Evolutionary conservation across 2,329 filamentous ascomycete species (phyloP).

Genomic region (Fusarium nematophilum): DNA sequence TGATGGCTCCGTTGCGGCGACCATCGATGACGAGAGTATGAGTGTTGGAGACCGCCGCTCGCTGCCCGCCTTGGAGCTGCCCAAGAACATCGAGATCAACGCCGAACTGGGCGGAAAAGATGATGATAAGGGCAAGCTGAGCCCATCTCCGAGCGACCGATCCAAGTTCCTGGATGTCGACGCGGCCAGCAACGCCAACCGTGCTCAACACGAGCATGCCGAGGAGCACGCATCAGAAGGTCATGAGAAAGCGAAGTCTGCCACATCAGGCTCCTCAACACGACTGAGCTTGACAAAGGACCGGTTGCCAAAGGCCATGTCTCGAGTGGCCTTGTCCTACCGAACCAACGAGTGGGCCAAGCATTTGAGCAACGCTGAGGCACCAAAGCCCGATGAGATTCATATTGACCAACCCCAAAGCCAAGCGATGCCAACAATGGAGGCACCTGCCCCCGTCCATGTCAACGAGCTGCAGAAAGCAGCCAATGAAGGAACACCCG

Average conservation of each 20-base stretch:
- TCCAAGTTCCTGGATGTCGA: constrained; percentile 20
- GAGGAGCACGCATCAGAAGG: constrained; percentile 26
- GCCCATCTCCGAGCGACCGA: constrained; percentile 14
- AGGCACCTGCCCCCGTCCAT: constrained; percentile 71
- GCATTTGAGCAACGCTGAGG: constrained; percentile 82
- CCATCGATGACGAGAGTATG: constrained; percentile 64
- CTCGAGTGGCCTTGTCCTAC: constrained; percentile 82
- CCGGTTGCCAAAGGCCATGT: constrained; percentile 76
- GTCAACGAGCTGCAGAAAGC: constrained; percentile 74
- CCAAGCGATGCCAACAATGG: constrained; percentile 43
- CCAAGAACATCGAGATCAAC: constrained; percentile 53
- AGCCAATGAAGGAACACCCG: constrained; percentile 60
- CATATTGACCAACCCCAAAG: constrained; percentile 55
- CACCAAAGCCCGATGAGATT: constrained; percentile 73
- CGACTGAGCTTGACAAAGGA: constrained; percentile 66
- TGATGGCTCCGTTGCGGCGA: constrained; percentile 66
- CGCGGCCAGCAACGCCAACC: constrained; percentile 9
- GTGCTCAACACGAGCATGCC: constrained; percentile 1
- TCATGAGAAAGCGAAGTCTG: constrained; percentile 54
- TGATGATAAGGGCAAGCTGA: constrained; percentile 30
- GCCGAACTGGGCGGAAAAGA: constrained; percentile 49
- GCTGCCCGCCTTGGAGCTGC: constrained; percentile 33
- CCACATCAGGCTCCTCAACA: constrained; percentile 56
- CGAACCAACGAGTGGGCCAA: constrained; percentile 98
- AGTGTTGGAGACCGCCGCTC: constrained; percentile 53